A percentile compares a stretch with the other conserved stretches of the same genome.
These are phyloP conservation scores for Nannochloropsis salina DNA, from an alignment of 108 stramenopile genomes.

Conservation along the genomic window DNA sequence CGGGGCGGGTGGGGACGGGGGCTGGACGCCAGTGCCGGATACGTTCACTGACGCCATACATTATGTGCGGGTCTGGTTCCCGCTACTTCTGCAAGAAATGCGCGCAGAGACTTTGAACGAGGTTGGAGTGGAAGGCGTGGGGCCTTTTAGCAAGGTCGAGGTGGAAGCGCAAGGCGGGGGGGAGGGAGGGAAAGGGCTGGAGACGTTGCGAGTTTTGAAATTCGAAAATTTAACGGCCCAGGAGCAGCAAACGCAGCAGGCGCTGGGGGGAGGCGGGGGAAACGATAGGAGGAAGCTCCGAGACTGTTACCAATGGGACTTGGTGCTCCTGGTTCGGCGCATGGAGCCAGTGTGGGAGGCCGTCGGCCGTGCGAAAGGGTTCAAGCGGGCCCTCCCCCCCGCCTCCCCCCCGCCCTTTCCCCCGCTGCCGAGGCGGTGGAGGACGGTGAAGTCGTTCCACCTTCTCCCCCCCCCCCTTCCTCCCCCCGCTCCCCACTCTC, in stretches of 20 bases:
- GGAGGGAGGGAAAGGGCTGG: not conserved
- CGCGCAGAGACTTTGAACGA: conserved; percentile 37
- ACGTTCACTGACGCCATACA: not conserved
- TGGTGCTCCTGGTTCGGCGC: not conserved
- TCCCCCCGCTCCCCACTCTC: not conserved
- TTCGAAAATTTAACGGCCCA: not conserved
- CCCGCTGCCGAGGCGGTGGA: conserved; percentile 21
- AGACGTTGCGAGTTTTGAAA: not conserved
- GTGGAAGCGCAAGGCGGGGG: not conserved
- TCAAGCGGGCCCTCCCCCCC: not conserved
- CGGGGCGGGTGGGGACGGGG: not conserved
- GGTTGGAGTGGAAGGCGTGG: not conserved
- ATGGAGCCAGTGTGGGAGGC: conserved; percentile 2
- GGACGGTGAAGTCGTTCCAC: not conserved
- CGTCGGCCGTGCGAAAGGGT: not conserved
- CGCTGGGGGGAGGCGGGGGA: not conserved
- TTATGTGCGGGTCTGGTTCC: conserved; percentile 27
- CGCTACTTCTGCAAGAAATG: conserved; percentile 32
- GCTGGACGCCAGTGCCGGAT: conserved; percentile 13
- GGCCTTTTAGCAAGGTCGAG: not conserved
- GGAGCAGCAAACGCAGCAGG: not conserved
- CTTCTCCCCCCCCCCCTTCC: not conserved
- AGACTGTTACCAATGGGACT: not conserved
- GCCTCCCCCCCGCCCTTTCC: not conserved
- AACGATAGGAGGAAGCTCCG: not conserved